Evolutionary conservation across 208 protist species (phyloP), one percentile per base, ranked within the genome.

Genomic region (Acanthamoeba castellanii): DNA sequence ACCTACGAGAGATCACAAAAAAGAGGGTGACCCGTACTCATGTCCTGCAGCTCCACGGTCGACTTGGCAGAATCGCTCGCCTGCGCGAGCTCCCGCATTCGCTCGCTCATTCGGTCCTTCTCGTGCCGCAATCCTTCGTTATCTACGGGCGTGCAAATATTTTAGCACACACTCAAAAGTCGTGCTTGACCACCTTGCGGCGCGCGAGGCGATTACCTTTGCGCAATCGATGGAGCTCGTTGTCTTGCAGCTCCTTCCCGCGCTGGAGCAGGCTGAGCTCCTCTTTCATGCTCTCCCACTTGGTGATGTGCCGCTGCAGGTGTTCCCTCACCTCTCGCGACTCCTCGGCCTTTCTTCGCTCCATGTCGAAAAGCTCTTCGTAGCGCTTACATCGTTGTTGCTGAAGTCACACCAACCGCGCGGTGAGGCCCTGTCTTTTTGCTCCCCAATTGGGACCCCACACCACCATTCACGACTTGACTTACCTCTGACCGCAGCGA

Each of bases 351-450:
- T 92, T 92, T 52, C 66, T 11, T 78, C 87, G 57, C 47, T 92
- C 87, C 57, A 78, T 92, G 27, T 70, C 87, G 42, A 92, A 78
- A 32, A 92, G 87, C 42, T 92, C 87, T 57, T 92, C 87, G n/a
- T 78, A 92, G 25, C 87, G 57, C 87, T 92, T 92, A 55, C 59
- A 52, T 32, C 87, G 87, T 92, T 92, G 87, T 92, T 92, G 87
- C 87, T 92, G 34, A 27, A 0, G 34, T 14, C 7, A 72, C 66
- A 32, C 25, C 14, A 32, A 72, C 30, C 55, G 55, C 55, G 11
- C 5, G 45, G 45, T 59, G 18, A 59, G 55, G 11, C 18, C 55
- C 55, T 25, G 55, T 59, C 14, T 59, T 22, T 42, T 42, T 42
- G 37, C 37, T 3, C 37, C 37, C 37, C 1, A 42, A 42, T 42